Percentiles rank a stretch among this genome's conserved stretches.
These are phyloP conservation scores for Erythrobasidium yunnanense DNA, from an alignment of 768 basidiomycete species.

Conservation along the genomic window DNA sequence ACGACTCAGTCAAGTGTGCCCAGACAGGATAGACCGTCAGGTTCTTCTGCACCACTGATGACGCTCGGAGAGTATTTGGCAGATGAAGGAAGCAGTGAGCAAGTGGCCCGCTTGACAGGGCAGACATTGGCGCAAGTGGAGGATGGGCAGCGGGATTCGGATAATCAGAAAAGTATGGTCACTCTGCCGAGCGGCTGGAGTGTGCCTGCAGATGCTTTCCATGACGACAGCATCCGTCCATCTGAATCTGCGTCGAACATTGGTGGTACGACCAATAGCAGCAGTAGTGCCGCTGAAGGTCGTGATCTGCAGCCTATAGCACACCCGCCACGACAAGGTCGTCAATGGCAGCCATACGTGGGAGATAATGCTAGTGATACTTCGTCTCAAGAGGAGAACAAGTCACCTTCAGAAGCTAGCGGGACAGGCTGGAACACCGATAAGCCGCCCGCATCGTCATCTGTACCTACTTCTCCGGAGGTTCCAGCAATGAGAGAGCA, in stretches of 20 bases:
- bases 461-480: too few relatives aligned
- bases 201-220: neutral
- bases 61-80: too few relatives aligned
- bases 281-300: neutral
- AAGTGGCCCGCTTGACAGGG: neutral
- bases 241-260: conserved; percentile 16
- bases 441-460: neutral
- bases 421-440: neutral
- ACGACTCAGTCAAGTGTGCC: too few relatives aligned
- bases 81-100: too few relatives aligned
- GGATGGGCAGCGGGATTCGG: neutral
- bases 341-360: neutral
- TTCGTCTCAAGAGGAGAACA: neutral
- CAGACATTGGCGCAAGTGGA: neutral
- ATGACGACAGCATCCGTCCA: conserved; percentile 15
- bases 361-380: neutral
- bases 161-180: neutral
- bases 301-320: neutral
- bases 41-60: too few relatives aligned
- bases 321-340: neutral
- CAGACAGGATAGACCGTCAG: too few relatives aligned
- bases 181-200: neutral
- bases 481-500: too few relatives aligned
- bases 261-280: neutral
- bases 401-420: too few relatives aligned